Base-by-base conservation (phyloP, 2,329 filamentous ascomycete species). In the Ophiostoma sp. region DNA sequence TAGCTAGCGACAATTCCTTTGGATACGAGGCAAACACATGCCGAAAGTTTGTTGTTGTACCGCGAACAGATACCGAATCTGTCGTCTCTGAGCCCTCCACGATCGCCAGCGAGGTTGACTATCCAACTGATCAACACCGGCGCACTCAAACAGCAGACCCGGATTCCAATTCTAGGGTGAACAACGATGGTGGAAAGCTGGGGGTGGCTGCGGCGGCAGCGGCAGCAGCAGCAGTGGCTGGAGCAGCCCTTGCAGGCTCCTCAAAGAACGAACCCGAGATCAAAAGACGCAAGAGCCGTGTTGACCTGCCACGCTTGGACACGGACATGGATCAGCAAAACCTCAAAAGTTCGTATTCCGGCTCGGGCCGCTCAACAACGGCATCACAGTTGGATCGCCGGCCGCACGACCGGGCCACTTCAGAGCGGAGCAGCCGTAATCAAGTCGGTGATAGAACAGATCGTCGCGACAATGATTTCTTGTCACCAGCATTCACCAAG, bases 281-380 rank as follows among this genome's bases (percentile, higher is more conserved):
- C 3, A 74, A 76, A n/a, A 77, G 76, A 67, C 76, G 76, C 31
- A 79, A 74, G 72, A 80, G 79, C 70, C 79, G 78, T 44, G 75
- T 77, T n/a, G 79, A 84, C 36, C 74, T 85, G 5, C 82, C 83
- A 4, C 79, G 78, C 6, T 77, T 85, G 17, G 80, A 83, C 39
- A 85, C 83, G 1, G 78, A 81, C 1, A 65, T 81, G 6, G 77
- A 79, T 77, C 66, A n/a, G 11, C 39, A 75, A 77, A 77, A 1
- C 33, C 66, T 66, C 1, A 36, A 74, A 78, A 77, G 4, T 48
- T 52, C 67, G 33, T 17, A 7, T 11, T 35, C 62, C 20, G 23
- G 35, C 35, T 39, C 62, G 4, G 35, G 62, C 35, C 31, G 60
- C 15, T 31, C 60, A 20, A 33, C 15, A 36, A 64, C 60, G 3